Percentiles rank a stretch among this genome's conserved stretches.
phyloP scores from a whole-genome alignment of 306 rosid genomes.

The Sesbania bispinosa region DNA sequence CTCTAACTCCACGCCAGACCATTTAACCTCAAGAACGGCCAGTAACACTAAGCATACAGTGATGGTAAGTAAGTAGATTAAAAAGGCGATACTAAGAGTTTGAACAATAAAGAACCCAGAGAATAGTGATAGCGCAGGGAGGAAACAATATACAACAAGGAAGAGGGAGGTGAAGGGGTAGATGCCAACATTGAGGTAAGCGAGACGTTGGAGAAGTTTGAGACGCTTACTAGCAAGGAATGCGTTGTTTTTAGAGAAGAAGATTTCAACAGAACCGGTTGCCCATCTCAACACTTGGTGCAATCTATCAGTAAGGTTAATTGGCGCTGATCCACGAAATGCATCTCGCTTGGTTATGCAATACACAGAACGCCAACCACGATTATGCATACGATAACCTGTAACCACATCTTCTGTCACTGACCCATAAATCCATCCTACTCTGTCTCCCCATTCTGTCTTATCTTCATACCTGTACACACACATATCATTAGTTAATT shows the following conservation, averaged over 20 bases:
- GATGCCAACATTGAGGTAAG: conserved; percentile 50
- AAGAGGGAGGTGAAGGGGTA: conserved; percentile 55
- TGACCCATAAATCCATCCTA: conserved; percentile 62
- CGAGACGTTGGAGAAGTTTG: conserved; percentile 39
- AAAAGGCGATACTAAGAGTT: conserved; percentile 32
- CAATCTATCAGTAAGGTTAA: conserved; percentile 46
- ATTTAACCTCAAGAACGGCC: conserved; percentile 45
- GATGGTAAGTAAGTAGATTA: conserved; percentile 45
- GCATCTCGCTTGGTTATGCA: conserved; percentile 54
- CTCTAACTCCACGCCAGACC: conserved; percentile 46
- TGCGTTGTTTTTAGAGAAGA: conserved; percentile 53
- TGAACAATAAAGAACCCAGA: conserved; percentile 50
- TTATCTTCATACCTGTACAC: conserved; percentile 51
- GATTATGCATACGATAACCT: conserved; percentile 57
- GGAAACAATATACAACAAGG: conserved; percentile 53
- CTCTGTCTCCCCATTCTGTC: conserved; percentile 60
- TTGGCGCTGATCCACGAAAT: conserved; percentile 53
- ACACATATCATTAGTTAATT: no score
- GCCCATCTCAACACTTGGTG: conserved; percentile 62
- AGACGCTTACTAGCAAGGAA: conserved; percentile 34
- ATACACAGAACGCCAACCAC: conserved; percentile 58
- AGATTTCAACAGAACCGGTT: conserved; percentile 56
- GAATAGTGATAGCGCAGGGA: conserved; percentile 47
- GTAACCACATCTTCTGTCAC: conserved; percentile 61
- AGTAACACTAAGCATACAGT: conserved; percentile 32